These are phyloP conservation scores for Pulveroboletus sp. DNA, from an alignment of 768 basidiomycete genomes.

Conservation along the genomic window DNA sequence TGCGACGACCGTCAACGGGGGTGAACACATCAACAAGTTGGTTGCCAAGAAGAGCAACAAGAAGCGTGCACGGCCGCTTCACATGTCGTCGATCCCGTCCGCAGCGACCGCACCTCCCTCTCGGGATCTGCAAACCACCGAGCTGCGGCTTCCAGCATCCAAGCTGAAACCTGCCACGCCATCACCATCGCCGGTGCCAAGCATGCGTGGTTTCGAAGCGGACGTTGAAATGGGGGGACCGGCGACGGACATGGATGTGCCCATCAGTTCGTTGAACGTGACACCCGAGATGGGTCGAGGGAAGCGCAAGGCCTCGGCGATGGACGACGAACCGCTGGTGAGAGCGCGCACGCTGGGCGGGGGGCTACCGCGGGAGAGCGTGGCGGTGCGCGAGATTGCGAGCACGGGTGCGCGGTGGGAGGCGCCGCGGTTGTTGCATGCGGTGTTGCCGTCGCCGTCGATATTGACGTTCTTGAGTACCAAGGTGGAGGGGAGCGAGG, in stretches of 20 bases:
- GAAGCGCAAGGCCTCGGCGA: constrained; percentile 49
- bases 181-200: constrained; percentile 45
- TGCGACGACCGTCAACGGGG: constrained; percentile 35
- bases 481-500: constrained; percentile 61
- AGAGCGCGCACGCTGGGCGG: constrained; percentile 65
- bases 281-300: constrained; percentile 39
- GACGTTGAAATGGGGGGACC: constrained; percentile 39
- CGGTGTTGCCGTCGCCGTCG: constrained; percentile 44
- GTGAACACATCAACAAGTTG: constrained; percentile 66
- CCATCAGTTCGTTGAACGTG: constrained; percentile 51
- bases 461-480: constrained; percentile 57
- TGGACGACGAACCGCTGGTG: constrained; percentile 38
- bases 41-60: constrained; percentile 72
- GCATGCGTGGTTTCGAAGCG: constrained; percentile 47
- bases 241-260: constrained; percentile 54
- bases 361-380: constrained; percentile 48
- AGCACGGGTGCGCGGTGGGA: constrained; percentile 14
- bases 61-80: constrained; percentile 56
- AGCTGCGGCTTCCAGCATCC: constrained; percentile 21
- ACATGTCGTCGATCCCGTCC: constrained; percentile 38
- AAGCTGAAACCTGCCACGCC: constrained; percentile 24
- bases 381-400: constrained; percentile 54
- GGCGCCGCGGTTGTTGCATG: constrained; percentile 18
- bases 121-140: constrained; percentile 11
- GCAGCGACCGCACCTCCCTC: constrained; percentile 18